Conservation (phyloP, 1,284 basidiomycete genomes). For the Phlebopus sp. region DNA sequence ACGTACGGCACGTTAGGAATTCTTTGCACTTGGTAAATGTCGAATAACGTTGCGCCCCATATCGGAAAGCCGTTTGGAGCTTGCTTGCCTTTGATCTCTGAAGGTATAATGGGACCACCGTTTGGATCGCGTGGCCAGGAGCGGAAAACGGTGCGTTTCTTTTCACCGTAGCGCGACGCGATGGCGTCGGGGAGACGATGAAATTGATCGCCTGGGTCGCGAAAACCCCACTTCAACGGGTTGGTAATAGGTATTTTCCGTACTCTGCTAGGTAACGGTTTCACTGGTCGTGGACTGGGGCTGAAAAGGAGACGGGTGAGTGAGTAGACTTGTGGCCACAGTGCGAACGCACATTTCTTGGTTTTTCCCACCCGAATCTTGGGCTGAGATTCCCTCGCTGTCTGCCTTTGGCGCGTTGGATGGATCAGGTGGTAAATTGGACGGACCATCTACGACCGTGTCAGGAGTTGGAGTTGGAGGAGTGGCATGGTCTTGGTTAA, state of each 20-base stretch:
- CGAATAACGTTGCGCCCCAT: conserved; percentile 46
- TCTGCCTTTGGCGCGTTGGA: too few relatives aligned
- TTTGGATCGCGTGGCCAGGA: conserved; percentile 23
- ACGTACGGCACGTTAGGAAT: conserved; percentile 15
- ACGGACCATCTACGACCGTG: not conserved
- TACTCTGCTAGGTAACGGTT: not conserved
- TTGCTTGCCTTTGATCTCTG: conserved; percentile 18
- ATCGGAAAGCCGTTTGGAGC: conserved; percentile 34
- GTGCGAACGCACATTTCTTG: too few relatives aligned
- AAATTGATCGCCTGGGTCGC: not conserved
- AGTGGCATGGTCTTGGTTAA: conserved; percentile 4
- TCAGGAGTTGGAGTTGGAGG: not conserved
- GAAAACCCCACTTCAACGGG: not conserved
- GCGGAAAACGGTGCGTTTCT: conserved; percentile 18
- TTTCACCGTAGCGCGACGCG: not conserved
- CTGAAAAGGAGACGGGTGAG: too few relatives aligned
- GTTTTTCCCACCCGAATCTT: too few relatives aligned
- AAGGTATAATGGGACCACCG: conserved; percentile 1
- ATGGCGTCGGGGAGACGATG: not conserved
- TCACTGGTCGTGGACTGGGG: too few relatives aligned
- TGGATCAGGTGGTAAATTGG: not conserved
- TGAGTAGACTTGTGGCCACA: too few relatives aligned
- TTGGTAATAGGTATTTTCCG: not conserved
- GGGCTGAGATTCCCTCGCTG: too few relatives aligned
- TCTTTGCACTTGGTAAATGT: conserved; percentile 38